Percentiles rank a stretch among this genome's conserved stretches.
Evolutionary conservation across 1,284 basidiomycete species (phyloP).

Genomic region (Wallemia hederae): DNA sequence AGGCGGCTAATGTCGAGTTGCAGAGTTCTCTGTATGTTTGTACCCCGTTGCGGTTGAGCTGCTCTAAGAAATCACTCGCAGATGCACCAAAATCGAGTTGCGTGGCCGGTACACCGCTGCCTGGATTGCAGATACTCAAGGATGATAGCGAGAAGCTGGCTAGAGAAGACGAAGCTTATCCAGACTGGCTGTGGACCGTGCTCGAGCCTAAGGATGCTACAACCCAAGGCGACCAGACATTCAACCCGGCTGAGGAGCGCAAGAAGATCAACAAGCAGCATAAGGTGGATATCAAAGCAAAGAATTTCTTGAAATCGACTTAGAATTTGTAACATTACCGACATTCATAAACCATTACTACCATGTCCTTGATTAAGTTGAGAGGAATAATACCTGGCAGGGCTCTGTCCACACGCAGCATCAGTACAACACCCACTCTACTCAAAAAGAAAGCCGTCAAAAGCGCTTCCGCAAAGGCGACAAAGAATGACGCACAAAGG

Average conservation of each 20-base stretch:
- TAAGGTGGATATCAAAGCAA: not conserved
- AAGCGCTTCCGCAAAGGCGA: not conserved
- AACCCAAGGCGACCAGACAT: not conserved
- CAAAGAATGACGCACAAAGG: not conserved
- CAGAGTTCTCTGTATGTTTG: not conserved
- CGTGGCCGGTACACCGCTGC: not conserved
- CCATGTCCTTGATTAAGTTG: too few species aligned
- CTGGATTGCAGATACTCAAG: constrained; percentile 1
- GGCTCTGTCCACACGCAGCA: not conserved
- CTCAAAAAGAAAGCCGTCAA: not conserved
- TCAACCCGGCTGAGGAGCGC: not conserved
- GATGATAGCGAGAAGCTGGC: not conserved
- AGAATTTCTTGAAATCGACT: constrained; percentile 1
- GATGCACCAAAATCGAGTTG: not conserved
- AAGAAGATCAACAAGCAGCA: not conserved
- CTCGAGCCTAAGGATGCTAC: not conserved
- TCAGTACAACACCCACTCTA: not conserved
- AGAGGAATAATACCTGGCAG: not conserved
- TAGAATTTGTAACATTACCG: not conserved
- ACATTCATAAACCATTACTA: not conserved
- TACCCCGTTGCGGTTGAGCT: not conserved
- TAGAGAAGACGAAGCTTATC: not conserved
- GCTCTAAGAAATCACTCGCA: not conserved
- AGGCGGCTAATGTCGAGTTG: not conserved
- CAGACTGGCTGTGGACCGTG: not conserved